Base-by-base conservation (phyloP, 495 filamentous ascomycete species). In the Annulohypoxylon bovei region DNA sequence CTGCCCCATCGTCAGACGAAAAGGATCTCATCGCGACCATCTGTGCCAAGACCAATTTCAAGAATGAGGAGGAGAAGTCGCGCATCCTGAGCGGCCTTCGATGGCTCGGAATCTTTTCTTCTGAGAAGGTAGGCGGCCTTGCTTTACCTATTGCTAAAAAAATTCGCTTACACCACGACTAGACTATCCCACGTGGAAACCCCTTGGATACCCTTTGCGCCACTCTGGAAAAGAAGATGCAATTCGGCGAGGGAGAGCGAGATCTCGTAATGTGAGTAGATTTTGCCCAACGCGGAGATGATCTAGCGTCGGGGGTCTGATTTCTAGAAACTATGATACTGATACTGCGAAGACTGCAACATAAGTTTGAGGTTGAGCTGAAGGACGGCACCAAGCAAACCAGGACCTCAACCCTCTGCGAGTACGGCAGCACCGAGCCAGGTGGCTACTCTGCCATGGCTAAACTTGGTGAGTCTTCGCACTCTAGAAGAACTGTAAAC, bases 391-490 rank as follows among this genome's bases (percentile, higher is more conserved):
- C 75, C 58, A 81, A 88, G 77, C 90, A 97, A 85, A 92, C 87
- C 37, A 85, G 89, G 46, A n/a, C n/a, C 94, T 92, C 6, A 91
- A 98, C 94, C 11, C 87, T 98, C 6, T 85, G 85, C 79, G 95
- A 96, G 77, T 97, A 97, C 77, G 95, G 95, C 73, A 50, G 46
- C 23, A 50, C 46, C 4, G 89, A 89, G 72, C 90, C 92, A 8
- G 84, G 86, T 55, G 90, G 92, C 23, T 97, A 95, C 83, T 92
- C 88, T 6, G 91, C 93, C 47, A 98, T 98, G 95, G 94, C 94
- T 28, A 93, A 92, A 82, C 76, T 91, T 33, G 46, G 92, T 94
- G 33, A 91, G 91, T 75, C 82, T 92, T 30, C 90, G 3, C 4
- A 28, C 25, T 14, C 11, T 23, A 16, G n/a, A 4, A 6, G 6